Evolutionary conservation across 2,329 filamentous ascomycete genomes (phyloP), one percentile per base, ranked within the genome.

Genomic region (Exophiala alcalophila): DNA sequence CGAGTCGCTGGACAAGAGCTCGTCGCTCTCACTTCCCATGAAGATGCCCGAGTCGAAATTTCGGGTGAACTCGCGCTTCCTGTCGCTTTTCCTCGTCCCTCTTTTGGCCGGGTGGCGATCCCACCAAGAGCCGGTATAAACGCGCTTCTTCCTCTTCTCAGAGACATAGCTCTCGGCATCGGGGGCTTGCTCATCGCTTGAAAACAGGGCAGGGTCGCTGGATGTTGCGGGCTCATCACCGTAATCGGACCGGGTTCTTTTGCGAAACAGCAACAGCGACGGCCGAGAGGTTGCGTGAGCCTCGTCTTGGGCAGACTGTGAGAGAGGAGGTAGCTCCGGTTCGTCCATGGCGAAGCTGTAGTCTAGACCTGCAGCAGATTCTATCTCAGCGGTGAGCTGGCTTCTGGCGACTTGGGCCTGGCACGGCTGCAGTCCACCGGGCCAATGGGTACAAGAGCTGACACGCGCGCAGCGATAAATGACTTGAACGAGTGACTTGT

Each of bases 11-110:
- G 63, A 56, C 26, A 60, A 58, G 5, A 61, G 60, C 2, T 57
- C 59, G 3, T 55, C 57, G 6, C 65, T 65, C 53, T 71, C 68
- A 52, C 68, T 71, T 2, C 63, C 66, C 67, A 71, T 68, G 63
- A 68, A 72, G 8, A 72, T 66, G 44, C 69, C 69, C 55, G 66
- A 69, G 44, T 71, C 69, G 19, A 69, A 57, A 47, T 69, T 57
- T 15, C 68, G 59, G 54, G 67, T 68, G 29, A 71, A 71, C 26
- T 65, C 63, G 3, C 60, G 62, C 42, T 67, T 59, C 50, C 65
- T 66, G 7, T 59, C 58, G 61, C 18, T 64, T 63, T 29, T 29
- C 37, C 33, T 29, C 18, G 18, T 39, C 11, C 41, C 25, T 19
- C 20, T 19, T 24, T 40, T 35, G 32, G 34, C 32, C 2, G 36